Evolutionary conservation across 441 rosid genomes (phyloP), one percentile per base, ranked within the genome.

Genomic region (Eutrema salsugineum): DNA sequence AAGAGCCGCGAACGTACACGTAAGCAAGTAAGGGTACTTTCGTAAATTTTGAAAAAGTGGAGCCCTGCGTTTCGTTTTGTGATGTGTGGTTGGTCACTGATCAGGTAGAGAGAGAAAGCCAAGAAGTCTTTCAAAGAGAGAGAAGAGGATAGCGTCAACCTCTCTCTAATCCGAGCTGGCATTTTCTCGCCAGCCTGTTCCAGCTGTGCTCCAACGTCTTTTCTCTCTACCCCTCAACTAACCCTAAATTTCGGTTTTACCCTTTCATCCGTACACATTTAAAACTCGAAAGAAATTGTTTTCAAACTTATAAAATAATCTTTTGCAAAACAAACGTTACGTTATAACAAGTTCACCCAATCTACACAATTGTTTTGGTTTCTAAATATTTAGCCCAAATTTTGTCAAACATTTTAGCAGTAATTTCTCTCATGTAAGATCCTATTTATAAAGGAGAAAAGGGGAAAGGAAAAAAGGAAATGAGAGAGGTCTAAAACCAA

Each of bases 141-240:
- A 19, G 15, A 64, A 49, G 59, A 19, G 15, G 63, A 68, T 66
- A 28, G 50, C 82, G 70, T 78, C 80, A 73, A 58, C 66, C 66
- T 78, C 79, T 64, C 66, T 78, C 79, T 64, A 60, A 53, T 77
- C 82, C 77, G 51, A 71, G 59, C 75, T 73, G 84, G 83, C 81
- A 69, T 4, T 58, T 61, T 35, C 48, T 35, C 27, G 80, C 89
- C 88, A 86, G 84, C 59, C 86, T 84, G 85, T 78, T 38, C 68
- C 81, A 86, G 93, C 87, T 88, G 87, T 88, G 44, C 11, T 71
- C 86, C 86, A 78, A 70, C 43, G 5, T 30, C 68, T 55, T 51
- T 60, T 55, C 72, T 75, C 42, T 32, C 39, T 43, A 15, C 63
- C 68, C 72, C 11, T 58, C 32, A 35, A 64, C 56, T 63, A 39